Conservation (phyloP, 169 alveolate genomes). For the Eimeria zaria region DNA sequence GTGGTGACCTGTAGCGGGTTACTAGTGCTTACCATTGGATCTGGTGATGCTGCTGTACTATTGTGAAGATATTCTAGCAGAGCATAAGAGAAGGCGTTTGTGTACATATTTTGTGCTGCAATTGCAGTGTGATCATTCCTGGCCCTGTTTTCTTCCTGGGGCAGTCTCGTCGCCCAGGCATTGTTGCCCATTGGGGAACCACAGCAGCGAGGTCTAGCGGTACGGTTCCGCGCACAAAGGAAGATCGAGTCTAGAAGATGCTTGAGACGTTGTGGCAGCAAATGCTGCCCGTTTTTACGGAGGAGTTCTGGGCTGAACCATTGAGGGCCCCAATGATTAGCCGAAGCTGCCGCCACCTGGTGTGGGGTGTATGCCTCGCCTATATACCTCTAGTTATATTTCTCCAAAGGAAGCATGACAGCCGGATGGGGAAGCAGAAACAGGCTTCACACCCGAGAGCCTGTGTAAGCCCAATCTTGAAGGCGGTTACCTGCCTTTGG, state of each 20-base stretch:
- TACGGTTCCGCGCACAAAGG: background rate
- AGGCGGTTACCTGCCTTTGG: conserved; percentile 75
- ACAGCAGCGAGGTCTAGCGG: no score
- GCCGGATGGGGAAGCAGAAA: background rate
- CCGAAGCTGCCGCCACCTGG: conserved; percentile 75
- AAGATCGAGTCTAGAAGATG: background rate
- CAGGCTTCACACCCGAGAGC: conserved; percentile 41
- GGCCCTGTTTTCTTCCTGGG: background rate
- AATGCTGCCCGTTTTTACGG: conserved; percentile 72
- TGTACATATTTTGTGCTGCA: background rate
- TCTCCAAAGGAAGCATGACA: conserved; percentile 53
- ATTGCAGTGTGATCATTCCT: conserved; percentile 9
- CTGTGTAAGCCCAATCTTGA: conserved; percentile 55
- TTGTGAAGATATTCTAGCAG: background rate
- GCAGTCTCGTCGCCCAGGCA: background rate
- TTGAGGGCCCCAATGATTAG: conserved; percentile 74
- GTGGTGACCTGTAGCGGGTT: background rate
- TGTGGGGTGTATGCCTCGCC: conserved; percentile 70
- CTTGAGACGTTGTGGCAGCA: conserved; percentile 64
- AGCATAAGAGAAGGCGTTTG: background rate
- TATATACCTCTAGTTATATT: conserved; percentile 59
- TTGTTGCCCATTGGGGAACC: background rate
- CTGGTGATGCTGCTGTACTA: background rate
- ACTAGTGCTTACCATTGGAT: background rate
- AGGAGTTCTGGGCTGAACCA: conserved; percentile 77